These are phyloP conservation scores for Auxenochlorella pyrenoidosa DNA, from an alignment of 139 green algal genomes.

Conservation along the genomic window DNA sequence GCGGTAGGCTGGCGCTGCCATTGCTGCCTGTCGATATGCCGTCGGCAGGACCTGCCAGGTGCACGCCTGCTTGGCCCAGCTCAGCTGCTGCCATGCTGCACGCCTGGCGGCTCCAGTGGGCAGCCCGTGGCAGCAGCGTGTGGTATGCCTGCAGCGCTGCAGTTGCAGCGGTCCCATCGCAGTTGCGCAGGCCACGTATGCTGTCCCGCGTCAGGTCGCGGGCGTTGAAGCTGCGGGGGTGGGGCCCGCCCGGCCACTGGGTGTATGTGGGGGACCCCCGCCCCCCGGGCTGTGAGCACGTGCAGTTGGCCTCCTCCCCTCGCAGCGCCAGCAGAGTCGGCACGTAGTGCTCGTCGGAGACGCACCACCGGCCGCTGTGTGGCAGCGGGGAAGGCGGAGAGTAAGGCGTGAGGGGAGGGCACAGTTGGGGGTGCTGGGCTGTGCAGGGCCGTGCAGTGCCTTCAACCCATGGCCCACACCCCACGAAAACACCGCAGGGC, in stretches of 20 bases:
- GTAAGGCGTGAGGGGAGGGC: no score
- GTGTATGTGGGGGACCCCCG: background rate
- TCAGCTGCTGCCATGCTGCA: background rate
- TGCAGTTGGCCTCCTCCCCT: background rate
- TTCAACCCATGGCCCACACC: no score
- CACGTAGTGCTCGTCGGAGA: slow-evolving; percentile 25
- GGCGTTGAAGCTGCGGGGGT: background rate
- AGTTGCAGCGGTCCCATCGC: background rate
- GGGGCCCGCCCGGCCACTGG: background rate
- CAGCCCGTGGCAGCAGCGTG: background rate
- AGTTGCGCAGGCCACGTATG: background rate
- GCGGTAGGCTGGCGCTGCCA: background rate
- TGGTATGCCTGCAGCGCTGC: background rate
- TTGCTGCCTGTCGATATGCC: background rate
- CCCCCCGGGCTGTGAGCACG: background rate
- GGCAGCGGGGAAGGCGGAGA: background rate
- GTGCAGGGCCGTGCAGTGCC: no score
- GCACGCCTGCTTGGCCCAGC: background rate
- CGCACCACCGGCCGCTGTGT: slow-evolving; percentile 22
- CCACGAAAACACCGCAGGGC: no score
- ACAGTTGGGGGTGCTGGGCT: no score
- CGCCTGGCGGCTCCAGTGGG: background rate
- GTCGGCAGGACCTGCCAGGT: background rate
- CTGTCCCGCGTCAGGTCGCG: background rate
- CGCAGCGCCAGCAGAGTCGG: background rate